phyloP scores from a whole-genome alignment of 192 early-diverging fungal genomes.

The Backusella luteola region DNA sequence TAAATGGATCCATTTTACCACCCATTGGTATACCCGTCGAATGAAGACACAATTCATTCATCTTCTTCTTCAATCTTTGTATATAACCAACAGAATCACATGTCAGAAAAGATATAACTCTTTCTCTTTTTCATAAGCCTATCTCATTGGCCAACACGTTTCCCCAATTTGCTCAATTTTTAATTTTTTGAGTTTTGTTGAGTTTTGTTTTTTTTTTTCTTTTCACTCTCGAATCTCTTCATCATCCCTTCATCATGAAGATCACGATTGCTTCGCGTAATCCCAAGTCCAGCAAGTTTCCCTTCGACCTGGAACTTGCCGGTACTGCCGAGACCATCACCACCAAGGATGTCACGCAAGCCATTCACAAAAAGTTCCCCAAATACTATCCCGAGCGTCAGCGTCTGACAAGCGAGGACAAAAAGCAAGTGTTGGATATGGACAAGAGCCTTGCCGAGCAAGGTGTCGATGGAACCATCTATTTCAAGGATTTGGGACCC shows the following conservation, averaged over 20 bases:
- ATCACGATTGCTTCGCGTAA: slow-evolving; percentile 47
- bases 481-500: slow-evolving; percentile 78
- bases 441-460: slow-evolving; percentile 56
- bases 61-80: too few relatives aligned
- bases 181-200: too few relatives aligned
- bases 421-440: slow-evolving; percentile 51
- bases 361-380: slow-evolving; percentile 62
- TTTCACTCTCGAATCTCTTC: background rate
- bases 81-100: background rate
- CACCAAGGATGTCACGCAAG: slow-evolving; percentile 67
- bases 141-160: background rate
- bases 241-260: slow-evolving; percentile 42
- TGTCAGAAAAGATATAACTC: background rate
- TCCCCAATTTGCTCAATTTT: too few relatives aligned
- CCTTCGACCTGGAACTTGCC: slow-evolving; percentile 58
- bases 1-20: too few relatives aligned
- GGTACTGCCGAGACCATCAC: slow-evolving; percentile 52
- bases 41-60: too few relatives aligned
- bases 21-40: too few relatives aligned
- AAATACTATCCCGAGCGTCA: slow-evolving; percentile 78
- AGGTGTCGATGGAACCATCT: slow-evolving; percentile 59
- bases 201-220: background rate
- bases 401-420: slow-evolving; percentile 71
- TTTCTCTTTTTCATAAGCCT: background rate
- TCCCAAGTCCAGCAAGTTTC: slow-evolving; percentile 47